Percentiles rank a stretch among this genome's conserved stretches.
Evolutionary conservation across 1,139 yeast species (phyloP).

Genomic region (Pichia sp.): DNA sequence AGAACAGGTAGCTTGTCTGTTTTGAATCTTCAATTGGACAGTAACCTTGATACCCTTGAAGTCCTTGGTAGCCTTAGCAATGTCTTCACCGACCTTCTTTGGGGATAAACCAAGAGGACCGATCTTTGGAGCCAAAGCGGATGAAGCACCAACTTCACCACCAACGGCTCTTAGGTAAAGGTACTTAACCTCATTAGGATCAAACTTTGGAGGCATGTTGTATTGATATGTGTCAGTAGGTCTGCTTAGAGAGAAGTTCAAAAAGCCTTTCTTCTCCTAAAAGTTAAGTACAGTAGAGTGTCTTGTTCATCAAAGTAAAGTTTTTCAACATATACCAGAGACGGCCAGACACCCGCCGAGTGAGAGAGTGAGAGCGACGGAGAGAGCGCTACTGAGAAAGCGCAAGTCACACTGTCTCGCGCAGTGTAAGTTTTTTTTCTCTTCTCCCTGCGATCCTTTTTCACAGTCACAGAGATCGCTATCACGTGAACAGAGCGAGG

Average conservation of each 20-base stretch:
- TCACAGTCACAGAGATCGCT: background rate
- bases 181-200: conserved; percentile 97
- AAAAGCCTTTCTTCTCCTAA: background rate
- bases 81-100: conserved; percentile 99
- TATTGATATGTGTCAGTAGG: conserved; percentile 1
- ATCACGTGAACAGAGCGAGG: background rate
- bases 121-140: conserved; percentile 99
- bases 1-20: conserved; percentile 99
- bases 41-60: conserved; percentile 99
- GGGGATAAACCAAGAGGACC: conserved; percentile 99
- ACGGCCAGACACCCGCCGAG: background rate
- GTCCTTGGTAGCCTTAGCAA: conserved; percentile 99
- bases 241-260: background rate
- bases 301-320: background rate
- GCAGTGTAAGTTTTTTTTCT: background rate
- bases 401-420: background rate
- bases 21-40: conserved; percentile 97
- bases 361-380: background rate
- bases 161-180: conserved; percentile 99
- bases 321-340: background rate
- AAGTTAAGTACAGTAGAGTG: background rate
- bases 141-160: conserved; percentile 99
- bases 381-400: background rate
- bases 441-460: background rate
- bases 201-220: conserved; percentile 92